phyloP scores from a whole-genome alignment of 2,329 filamentous ascomycete genomes.

The Aspergillus fischeri region DNA sequence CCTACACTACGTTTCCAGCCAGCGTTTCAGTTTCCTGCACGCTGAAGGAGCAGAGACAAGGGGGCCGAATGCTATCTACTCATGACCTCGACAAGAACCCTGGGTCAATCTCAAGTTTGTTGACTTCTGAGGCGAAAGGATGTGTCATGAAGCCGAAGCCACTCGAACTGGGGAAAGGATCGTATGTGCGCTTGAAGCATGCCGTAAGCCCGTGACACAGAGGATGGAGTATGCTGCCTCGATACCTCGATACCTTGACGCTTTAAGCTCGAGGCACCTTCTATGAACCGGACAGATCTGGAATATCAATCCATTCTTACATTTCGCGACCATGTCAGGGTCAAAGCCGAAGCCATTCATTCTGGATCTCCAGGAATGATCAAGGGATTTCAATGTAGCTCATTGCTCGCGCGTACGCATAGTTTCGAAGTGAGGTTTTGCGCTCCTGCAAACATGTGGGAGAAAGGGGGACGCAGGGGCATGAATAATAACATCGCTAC shows the following conservation, averaged over 20 bases:
- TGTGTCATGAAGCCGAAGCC: too few relatives aligned
- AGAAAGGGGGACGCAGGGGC: background rate
- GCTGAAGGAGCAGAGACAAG: background rate
- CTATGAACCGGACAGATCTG: too few relatives aligned
- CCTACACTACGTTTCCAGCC: background rate
- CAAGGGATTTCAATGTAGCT: background rate
- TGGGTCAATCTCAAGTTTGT: background rate
- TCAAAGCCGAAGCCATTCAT: background rate
- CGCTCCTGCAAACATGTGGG: background rate
- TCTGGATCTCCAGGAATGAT: background rate
- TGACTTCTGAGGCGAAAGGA: too few relatives aligned
- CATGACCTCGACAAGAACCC: background rate
- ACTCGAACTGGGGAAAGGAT: background rate
- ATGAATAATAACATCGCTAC: background rate
- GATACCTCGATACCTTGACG: background rate
- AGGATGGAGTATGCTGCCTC: background rate
- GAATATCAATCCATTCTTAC: background rate
- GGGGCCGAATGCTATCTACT: background rate
- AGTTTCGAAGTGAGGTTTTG: background rate
- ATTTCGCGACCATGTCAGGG: background rate
- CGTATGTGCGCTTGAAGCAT: background rate
- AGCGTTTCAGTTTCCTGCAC: background rate
- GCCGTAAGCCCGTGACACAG: background rate
- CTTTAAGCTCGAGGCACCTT: background rate
- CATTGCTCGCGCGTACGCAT: background rate